These are phyloP conservation scores for Monosporascus sp. DNA, from an alignment of 2,329 filamentous ascomycete genomes.

Conservation along the genomic window DNA sequence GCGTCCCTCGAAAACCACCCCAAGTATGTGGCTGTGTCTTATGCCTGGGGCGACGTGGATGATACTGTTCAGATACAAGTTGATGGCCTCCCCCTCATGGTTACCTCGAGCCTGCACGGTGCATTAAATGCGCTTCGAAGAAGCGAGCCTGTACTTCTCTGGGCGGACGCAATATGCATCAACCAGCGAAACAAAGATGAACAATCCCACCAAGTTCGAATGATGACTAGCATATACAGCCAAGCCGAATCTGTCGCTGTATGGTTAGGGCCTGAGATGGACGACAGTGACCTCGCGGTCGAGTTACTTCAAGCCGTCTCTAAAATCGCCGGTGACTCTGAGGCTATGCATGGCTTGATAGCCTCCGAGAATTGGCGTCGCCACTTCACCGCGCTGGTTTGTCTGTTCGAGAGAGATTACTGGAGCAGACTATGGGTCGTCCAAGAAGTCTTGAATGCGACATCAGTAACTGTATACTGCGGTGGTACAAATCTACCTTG, in stretches of 20 bases:
- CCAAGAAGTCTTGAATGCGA: slow-evolving; percentile 25
- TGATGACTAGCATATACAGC: slow-evolving; percentile 15
- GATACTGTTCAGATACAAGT: slow-evolving; percentile 11
- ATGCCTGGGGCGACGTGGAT: slow-evolving; percentile 28
- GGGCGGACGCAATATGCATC: slow-evolving; percentile 27
- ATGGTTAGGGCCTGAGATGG: slow-evolving; percentile 15
- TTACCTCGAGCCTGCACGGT: slow-evolving; percentile 14
- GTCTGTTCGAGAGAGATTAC: slow-evolving; percentile 30
- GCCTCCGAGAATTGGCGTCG: neutral
- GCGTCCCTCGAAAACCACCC: slow-evolving; percentile 10
- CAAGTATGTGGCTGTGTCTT: slow-evolving; percentile 27
- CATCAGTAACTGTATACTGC: slow-evolving; percentile 17
- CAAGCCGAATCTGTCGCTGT: slow-evolving; percentile 11
- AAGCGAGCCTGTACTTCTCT: slow-evolving; percentile 5
- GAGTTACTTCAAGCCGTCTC: slow-evolving; percentile 8
- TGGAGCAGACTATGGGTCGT: slow-evolving; percentile 30
- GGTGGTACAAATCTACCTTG: slow-evolving; percentile 16
- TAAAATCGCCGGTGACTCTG: neutral
- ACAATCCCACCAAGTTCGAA: slow-evolving; percentile 8
- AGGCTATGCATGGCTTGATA: slow-evolving; percentile 9
- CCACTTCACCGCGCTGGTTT: slow-evolving; percentile 18
- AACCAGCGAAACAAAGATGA: slow-evolving; percentile 14
- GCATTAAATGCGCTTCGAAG: slow-evolving; percentile 14
- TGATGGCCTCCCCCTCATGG: slow-evolving; percentile 6
- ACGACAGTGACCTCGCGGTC: slow-evolving; percentile 10